Evolutionary conservation across 345 rosid genomes (phyloP).

Genomic region (Passiflora organensis): DNA sequence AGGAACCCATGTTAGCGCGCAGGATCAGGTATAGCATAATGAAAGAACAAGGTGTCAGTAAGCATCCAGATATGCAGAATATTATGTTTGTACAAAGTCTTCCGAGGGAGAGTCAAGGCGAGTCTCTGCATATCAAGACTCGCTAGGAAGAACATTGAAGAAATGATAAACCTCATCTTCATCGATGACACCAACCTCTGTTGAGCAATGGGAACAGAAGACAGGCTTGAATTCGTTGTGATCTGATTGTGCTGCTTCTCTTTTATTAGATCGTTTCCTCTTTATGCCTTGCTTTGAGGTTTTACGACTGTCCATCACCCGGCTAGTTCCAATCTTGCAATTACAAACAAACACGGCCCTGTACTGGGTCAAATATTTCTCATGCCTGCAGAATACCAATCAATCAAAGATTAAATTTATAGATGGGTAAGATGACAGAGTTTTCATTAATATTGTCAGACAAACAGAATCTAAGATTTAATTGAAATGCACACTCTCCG

Average conservation of each 20-base stretch:
- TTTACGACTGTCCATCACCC: conserved; percentile 17
- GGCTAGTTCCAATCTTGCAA: conserved; percentile 40
- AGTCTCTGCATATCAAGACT: conserved; percentile 29
- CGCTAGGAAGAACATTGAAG: conserved; percentile 72
- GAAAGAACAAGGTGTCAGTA: too few species aligned
- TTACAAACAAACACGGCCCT: conserved; percentile 70
- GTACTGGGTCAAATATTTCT: conserved; percentile 63
- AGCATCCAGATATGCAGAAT: too few species aligned
- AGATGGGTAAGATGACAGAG: too few species aligned
- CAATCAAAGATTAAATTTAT: background rate
- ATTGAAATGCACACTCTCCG: background rate
- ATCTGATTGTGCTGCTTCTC: conserved; percentile 17
- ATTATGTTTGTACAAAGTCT: too few species aligned
- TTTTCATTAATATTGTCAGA: background rate
- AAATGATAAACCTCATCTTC: conserved; percentile 75
- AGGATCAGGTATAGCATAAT: too few species aligned
- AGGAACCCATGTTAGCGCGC: too few species aligned
- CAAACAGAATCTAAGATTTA: background rate
- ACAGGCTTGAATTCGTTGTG: conserved; percentile 36
- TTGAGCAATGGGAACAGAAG: conserved; percentile 55
- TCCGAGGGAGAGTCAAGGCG: background rate
- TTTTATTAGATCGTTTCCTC: conserved; percentile 30
- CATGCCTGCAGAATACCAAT: conserved; percentile 49
- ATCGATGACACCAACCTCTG: conserved; percentile 61
- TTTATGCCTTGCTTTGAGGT: conserved; percentile 36